Percentiles rank a stretch among this genome's conserved stretches.
Conservation (phyloP, 345 rosid genomes). For the Populus nigra region DNA sequence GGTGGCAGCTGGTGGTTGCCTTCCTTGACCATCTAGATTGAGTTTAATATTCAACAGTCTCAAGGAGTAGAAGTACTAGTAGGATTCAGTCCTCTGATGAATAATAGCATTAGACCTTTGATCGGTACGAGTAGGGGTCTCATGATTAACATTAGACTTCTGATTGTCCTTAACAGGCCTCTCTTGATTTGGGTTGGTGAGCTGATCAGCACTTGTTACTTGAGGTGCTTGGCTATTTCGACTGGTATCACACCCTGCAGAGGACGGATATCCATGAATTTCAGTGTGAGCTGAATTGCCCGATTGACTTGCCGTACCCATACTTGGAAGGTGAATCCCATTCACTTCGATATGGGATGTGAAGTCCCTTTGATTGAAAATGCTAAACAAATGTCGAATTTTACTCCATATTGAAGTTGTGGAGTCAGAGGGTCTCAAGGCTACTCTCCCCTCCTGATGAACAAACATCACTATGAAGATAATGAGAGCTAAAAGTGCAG, state of each 20-base stretch:
- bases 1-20: too few relatives aligned
- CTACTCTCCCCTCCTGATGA: not conserved
- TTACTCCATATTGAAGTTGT: not conserved
- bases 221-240: not conserved
- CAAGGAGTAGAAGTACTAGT: too few relatives aligned
- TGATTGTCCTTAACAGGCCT: not conserved
- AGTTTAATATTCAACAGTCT: too few relatives aligned
- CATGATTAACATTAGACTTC: too few relatives aligned
- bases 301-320: not conserved
- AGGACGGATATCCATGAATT: not conserved
- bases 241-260: not conserved
- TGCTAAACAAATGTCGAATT: not conserved
- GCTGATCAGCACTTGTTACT: not conserved
- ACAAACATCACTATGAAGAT: constrained; percentile 3
- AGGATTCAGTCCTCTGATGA: too few relatives aligned
- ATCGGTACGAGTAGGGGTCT: too few relatives aligned
- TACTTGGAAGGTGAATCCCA: not conserved
- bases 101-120: too few relatives aligned
- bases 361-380: constrained; percentile 13
- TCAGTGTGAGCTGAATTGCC: not conserved
- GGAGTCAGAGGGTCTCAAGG: not conserved
- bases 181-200: not conserved
- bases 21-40: too few relatives aligned
- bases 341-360: not conserved
- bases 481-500: not conserved